Percentiles rank a stretch among this genome's conserved stretches.
These are phyloP conservation scores for Boletus reticulatus DNA, from an alignment of 768 basidiomycete genomes.

Conservation along the genomic window DNA sequence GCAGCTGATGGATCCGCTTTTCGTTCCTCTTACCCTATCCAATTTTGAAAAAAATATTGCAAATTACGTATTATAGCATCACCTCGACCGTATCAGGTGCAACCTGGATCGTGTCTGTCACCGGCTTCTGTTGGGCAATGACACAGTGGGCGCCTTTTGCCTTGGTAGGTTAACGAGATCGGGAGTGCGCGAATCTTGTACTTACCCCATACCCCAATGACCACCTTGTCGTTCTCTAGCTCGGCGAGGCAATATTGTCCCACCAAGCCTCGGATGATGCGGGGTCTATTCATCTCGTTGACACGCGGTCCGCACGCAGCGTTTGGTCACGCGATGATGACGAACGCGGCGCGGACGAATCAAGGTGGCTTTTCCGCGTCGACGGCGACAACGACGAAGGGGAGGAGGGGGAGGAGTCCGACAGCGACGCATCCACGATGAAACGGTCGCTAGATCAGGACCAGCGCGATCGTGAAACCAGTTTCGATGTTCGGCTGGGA, in stretches of 20 bases:
- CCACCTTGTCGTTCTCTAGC: conserved; percentile 37
- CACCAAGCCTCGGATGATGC: conserved; percentile 43
- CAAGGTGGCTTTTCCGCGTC: conserved; percentile 17
- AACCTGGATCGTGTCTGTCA: conserved; percentile 70
- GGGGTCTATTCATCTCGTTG: conserved; percentile 38
- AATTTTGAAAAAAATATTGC: conserved; percentile 7
- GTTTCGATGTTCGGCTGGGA: conserved; percentile 7
- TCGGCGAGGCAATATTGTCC: conserved; percentile 83
- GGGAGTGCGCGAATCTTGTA: not conserved
- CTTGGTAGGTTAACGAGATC: conserved; percentile 49
- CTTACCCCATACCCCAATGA: conserved; percentile 20
- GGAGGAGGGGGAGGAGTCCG: conserved; percentile 8
- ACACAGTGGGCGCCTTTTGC: conserved; percentile 93
- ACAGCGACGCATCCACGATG: not conserved
- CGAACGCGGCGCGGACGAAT: conserved; percentile 22
- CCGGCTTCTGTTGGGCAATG: conserved; percentile 92
- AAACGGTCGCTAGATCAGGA: conserved; percentile 7
- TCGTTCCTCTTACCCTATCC: conserved; percentile 1
- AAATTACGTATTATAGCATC: conserved; percentile 46
- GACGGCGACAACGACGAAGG: conserved; percentile 26
- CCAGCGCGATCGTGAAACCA: conserved; percentile 1
- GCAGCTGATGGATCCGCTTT: conserved; percentile 7
- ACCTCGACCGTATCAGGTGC: conserved; percentile 68
- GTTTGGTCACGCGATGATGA: conserved; percentile 9
- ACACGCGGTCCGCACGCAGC: conserved; percentile 30